Evolutionary conservation across 2,329 filamentous ascomycete genomes (phyloP), one percentile per base, ranked within the genome.

Genomic region (Aspergillus alliaceus): DNA sequence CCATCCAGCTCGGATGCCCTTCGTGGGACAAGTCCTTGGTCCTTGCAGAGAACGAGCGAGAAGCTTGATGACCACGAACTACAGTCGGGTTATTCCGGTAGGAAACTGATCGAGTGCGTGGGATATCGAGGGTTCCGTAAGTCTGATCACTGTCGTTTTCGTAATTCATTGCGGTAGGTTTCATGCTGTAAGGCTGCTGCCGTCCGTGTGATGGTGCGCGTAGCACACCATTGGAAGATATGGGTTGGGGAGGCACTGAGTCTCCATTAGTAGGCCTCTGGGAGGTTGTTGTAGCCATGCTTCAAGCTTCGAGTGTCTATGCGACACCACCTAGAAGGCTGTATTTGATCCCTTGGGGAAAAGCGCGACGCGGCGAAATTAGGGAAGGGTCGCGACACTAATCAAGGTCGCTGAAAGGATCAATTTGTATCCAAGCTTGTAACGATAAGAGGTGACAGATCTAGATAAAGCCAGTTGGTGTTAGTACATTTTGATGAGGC

Each of bases 111-210:
- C 84, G 84, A 29, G 78, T 81, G 65, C 80, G 80, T 54, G 87
- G 84, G 27, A 81, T 83, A 63, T 90, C 87, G 61, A 87, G 84
- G 32, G 83, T 85, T 50, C 79, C 76, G 18, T 84, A 81, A 11
- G 75, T 78, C 18, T 59, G 57, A 22, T 48, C 57, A 18, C 57
- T 51, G 34, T 62, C 58, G 18, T 58, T 35, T 24, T 60, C 53
- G 40, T 65, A 52, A 29, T 58, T 46, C 18, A 51, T 51, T 15
- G 40, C n/a, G 14, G 29, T n/a, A 27, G 50, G 39, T 15, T 49
- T 48, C 15, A 52, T 48, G 27, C 22, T 48, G 50, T 64, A 24
- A 18, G 53, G 53, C 14, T 54, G 40, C 53, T 55, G 59, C 37
- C 59, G 61, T 56, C 56, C 61, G 49, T 59, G 60, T 24, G 67